Evolutionary conservation across 305 asterid genomes (phyloP).

Genomic region (Fraxinus xanthoxyloides): DNA sequence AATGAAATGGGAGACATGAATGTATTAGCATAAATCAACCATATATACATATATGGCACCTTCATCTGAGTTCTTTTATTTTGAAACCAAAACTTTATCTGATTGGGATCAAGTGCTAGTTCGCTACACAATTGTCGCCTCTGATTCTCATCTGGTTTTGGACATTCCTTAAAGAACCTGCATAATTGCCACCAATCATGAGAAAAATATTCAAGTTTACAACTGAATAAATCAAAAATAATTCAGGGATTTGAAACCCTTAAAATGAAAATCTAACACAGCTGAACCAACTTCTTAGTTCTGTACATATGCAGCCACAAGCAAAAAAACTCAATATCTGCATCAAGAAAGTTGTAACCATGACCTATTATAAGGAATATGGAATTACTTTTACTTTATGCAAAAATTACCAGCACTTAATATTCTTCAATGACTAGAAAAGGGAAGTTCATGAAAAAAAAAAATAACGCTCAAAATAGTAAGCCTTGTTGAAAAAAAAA

Average conservation of each 20-base stretch:
- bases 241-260: not conserved
- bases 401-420: not conserved
- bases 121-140: constrained; percentile 55
- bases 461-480: not conserved
- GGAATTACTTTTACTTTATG: not conserved
- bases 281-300: not conserved
- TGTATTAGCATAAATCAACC: not conserved
- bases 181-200: constrained; percentile 15
- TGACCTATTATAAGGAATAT: not conserved
- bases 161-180: constrained; percentile 65
- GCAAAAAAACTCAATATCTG: not conserved
- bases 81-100: constrained; percentile 83
- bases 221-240: not conserved
- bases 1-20: not conserved
- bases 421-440: not conserved
- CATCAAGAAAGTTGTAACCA: not conserved
- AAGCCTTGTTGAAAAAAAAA: too few relatives aligned
- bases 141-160: constrained; percentile 63
- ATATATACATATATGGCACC: constrained; percentile 31
- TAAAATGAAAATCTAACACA: not conserved
- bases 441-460: not conserved
- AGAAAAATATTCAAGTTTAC: not conserved
- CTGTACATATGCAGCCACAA: not conserved
- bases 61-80: constrained; percentile 70
- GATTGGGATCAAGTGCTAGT: constrained; percentile 57